Conservation (phyloP, 805 yeast species). For the Wickerhamomyces alni region DNA sequence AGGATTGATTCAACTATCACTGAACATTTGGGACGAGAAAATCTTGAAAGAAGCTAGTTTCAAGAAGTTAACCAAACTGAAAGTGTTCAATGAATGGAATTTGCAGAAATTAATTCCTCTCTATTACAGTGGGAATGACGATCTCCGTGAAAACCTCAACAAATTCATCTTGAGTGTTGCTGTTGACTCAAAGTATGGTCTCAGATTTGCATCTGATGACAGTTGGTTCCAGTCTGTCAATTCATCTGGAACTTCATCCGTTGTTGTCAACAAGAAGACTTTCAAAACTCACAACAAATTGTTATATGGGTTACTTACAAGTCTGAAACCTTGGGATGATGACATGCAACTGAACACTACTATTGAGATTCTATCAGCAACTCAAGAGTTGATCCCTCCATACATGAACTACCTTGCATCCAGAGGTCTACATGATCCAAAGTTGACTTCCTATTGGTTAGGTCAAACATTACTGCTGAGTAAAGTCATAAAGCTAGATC, state of each 20-base stretch:
- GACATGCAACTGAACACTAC: slow-evolving; percentile 52
- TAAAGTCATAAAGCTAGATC: slow-evolving; percentile 49
- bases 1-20: slow-evolving; percentile 31
- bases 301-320: slow-evolving; percentile 53
- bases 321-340: slow-evolving; percentile 80
- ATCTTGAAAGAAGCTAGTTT: slow-evolving; percentile 56
- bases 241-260: slow-evolving; percentile 12
- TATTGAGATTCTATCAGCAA: slow-evolving; percentile 39
- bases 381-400: slow-evolving; percentile 71
- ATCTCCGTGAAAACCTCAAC: slow-evolving; percentile 33
- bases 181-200: slow-evolving; percentile 44
- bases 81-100: slow-evolving; percentile 73
- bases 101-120: slow-evolving; percentile 52
- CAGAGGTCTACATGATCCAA: slow-evolving; percentile 74
- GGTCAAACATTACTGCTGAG: slow-evolving; percentile 61
- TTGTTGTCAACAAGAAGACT: slow-evolving; percentile 41
- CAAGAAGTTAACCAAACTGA: slow-evolving; percentile 64
- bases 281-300: slow-evolving; percentile 65
- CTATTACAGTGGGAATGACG: slow-evolving; percentile 32
- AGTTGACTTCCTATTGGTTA: slow-evolving; percentile 75
- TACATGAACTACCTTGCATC: slow-evolving; percentile 54
- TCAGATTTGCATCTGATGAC: slow-evolving; percentile 38
- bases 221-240: slow-evolving; percentile 39
- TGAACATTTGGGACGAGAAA: slow-evolving; percentile 41
- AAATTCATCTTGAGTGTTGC: slow-evolving; percentile 43